A percentile compares a stretch with the other conserved stretches of the same genome.
Conservation (phyloP, 1,139 yeast genomes). For the Nakaseomyces nivariensis region DNA sequence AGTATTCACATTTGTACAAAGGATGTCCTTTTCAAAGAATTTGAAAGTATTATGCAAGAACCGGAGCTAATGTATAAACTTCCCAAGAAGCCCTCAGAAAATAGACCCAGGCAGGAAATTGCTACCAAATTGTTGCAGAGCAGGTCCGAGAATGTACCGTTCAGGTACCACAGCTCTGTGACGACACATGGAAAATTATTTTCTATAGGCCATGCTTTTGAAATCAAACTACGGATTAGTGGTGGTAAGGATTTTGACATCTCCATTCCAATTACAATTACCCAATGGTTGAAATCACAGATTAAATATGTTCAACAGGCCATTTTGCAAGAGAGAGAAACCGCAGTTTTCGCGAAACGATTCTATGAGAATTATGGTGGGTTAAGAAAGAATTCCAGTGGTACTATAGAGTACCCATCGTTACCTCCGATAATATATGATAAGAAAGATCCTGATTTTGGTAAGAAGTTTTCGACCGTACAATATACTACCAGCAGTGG, state of each 20-base stretch:
- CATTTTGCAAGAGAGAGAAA: constrained; percentile 45
- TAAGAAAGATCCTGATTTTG: constrained; percentile 11
- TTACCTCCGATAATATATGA: constrained; percentile 26
- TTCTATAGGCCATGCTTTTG: constrained; percentile 43
- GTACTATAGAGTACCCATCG: constrained; percentile 28
- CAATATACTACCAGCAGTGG: background rate
- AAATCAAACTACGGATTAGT: constrained; percentile 39
- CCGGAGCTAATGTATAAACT: constrained; percentile 25
- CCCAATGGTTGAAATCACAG: constrained; percentile 43
- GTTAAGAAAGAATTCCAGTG: constrained; percentile 19
- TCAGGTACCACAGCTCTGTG: constrained; percentile 32
- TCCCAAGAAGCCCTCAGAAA: constrained; percentile 9
- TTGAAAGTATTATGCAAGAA: constrained; percentile 24
- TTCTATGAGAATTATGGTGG: constrained; percentile 28
- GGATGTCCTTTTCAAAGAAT: constrained; percentile 21
- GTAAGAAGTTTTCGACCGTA: constrained; percentile 8
- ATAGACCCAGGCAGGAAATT: constrained; percentile 6
- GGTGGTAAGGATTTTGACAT: constrained; percentile 43
- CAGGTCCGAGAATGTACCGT: constrained; percentile 23
- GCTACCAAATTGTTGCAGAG: constrained; percentile 19
- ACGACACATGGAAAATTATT: constrained; percentile 44
- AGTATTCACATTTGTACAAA: constrained; percentile 22
- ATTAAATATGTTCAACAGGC: constrained; percentile 37
- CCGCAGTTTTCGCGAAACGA: constrained; percentile 32
- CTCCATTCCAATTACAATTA: constrained; percentile 42